phyloP scores from a whole-genome alignment of 2,329 filamentous ascomycete genomes.

The Calonectria henricotiae region DNA sequence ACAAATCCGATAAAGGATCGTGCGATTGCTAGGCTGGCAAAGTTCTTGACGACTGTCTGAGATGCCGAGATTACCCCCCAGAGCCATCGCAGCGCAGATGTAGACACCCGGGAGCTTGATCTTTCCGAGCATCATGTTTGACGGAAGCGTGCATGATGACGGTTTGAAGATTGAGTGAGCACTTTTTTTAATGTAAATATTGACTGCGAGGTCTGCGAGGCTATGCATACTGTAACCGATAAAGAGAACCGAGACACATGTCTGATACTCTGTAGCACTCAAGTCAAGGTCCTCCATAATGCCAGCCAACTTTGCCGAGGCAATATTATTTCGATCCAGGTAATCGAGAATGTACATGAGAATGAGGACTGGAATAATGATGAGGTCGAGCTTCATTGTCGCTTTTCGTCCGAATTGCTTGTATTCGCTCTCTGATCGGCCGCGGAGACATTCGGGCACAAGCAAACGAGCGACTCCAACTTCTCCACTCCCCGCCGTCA shows the following conservation, averaged over 20 bases:
- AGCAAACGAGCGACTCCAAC: not conserved
- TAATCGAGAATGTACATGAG: conserved; percentile 63
- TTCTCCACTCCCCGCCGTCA: not conserved
- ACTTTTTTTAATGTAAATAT: not conserved
- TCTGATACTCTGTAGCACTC: conserved; percentile 59
- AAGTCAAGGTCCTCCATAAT: conserved; percentile 60
- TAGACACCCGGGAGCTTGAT: conserved; percentile 45
- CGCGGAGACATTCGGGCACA: conserved; percentile 33
- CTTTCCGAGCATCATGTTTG: conserved; percentile 55
- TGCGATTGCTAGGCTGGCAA: conserved; percentile 21
- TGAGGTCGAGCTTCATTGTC: conserved; percentile 54
- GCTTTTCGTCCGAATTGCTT: conserved; percentile 34
- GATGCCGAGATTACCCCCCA: conserved; percentile 49
- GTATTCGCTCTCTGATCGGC: conserved; percentile 30
- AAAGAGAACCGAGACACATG: conserved; percentile 58
- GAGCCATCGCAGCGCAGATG: conserved; percentile 44
- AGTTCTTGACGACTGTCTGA: conserved; percentile 64
- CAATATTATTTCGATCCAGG: conserved; percentile 55
- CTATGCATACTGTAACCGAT: conserved; percentile 54
- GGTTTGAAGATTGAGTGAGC: not conserved
- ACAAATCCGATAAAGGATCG: conserved; percentile 35
- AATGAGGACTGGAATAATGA: conserved; percentile 52
- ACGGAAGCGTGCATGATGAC: conserved; percentile 58
- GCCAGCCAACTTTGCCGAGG: conserved; percentile 42
- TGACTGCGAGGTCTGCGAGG: not conserved